Evolutionary conservation across 225 moss, liverwort and hornwort genomes (phyloP).

Genomic region (Straminergon stramineum): DNA sequence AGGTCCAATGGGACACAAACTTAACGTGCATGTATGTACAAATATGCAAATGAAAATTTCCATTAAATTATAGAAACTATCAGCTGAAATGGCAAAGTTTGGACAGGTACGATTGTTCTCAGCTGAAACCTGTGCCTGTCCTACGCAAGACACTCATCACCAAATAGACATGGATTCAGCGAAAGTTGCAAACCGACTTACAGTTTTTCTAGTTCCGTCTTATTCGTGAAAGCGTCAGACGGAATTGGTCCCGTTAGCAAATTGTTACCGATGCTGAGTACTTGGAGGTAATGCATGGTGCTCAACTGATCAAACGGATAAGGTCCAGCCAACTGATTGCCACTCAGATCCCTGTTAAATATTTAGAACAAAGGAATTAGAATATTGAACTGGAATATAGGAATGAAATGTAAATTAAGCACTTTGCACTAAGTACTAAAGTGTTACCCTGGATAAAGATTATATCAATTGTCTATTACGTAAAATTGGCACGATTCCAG

Average conservation of each 20-base stretch:
- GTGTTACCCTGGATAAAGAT: no score
- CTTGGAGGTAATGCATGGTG: neutral
- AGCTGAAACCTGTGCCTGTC: neutral
- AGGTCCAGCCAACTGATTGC: neutral
- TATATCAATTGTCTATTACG: no score
- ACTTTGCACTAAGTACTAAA: neutral
- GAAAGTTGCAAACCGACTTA: neutral
- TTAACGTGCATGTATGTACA: neutral
- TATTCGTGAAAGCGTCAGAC: neutral
- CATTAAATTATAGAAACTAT: neutral
- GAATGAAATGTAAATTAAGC: neutral
- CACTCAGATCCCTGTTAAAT: constrained; percentile 10
- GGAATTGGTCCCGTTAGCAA: neutral
- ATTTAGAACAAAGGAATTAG: neutral
- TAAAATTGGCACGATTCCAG: no score
- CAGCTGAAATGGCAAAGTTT: neutral
- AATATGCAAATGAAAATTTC: neutral
- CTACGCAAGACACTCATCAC: neutral
- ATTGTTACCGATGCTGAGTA: neutral
- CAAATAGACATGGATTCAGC: neutral
- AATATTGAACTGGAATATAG: neutral
- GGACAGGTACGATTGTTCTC: no score
- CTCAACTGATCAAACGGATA: neutral
- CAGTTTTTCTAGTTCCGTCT: neutral
- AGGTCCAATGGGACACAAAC: neutral